phyloP scores from a whole-genome alignment of 2,329 filamentous ascomycete genomes.

The Tolypocladium inflatum region DNA sequence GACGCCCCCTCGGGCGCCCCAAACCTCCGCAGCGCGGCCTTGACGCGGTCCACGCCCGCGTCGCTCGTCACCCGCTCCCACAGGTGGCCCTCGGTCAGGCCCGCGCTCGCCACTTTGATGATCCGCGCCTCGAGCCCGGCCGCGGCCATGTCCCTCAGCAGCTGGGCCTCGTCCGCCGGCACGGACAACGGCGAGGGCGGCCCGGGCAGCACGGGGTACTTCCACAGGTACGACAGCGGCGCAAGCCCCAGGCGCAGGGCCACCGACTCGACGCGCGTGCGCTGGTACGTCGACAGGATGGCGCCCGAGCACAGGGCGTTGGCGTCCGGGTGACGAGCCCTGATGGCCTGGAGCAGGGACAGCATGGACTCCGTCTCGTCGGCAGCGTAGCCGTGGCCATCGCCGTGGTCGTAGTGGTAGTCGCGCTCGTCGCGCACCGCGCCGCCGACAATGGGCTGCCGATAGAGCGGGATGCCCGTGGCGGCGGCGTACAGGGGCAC shows the following conservation, averaged over 20 bases:
- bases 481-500: constrained; percentile 77
- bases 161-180: constrained; percentile 34
- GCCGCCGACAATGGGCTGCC: constrained; percentile 62
- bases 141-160: constrained; percentile 73
- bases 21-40: constrained; percentile 54
- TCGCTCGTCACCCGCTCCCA: constrained; percentile 68
- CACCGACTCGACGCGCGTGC: constrained; percentile 89
- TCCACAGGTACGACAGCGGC: constrained; percentile 85
- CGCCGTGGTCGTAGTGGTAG: constrained; percentile 39
- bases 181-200: constrained; percentile 5
- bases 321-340: constrained; percentile 61
- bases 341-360: constrained; percentile 60
- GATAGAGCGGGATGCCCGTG: constrained; percentile 74
- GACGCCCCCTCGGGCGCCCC: constrained; percentile 60
- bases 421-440: constrained; percentile 63
- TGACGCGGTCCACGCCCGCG: constrained; percentile 35
- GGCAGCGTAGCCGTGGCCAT: background rate
- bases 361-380: constrained; percentile 90
- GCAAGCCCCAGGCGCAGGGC: constrained; percentile 73
- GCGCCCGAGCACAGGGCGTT: constrained; percentile 87
- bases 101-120: constrained; percentile 89
- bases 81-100: constrained; percentile 69
- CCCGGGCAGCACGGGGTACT: constrained; percentile 66
- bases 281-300: constrained; percentile 90
- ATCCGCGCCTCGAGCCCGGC: constrained; percentile 79